These are phyloP conservation scores for Neurospora tetrasperma DNA, from an alignment of 495 filamentous ascomycete species.

Conservation along the genomic window DNA sequence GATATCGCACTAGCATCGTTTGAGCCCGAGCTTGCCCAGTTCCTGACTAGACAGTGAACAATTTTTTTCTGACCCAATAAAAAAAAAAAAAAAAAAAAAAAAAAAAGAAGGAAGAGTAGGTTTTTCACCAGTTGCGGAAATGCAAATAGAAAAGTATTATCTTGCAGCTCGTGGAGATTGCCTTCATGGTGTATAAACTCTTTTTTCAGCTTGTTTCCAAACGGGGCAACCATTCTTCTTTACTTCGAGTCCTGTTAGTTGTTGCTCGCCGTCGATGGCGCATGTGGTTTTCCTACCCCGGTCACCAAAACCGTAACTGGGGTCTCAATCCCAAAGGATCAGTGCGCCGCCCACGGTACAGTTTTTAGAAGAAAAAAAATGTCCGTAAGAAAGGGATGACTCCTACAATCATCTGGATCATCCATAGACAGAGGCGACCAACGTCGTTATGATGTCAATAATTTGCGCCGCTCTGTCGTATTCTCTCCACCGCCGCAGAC, in stretches of 20 bases:
- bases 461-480: not conserved
- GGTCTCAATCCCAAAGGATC: not conserved
- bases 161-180: not conserved
- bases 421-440: not conserved
- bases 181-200: not conserved
- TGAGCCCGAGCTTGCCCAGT: not conserved
- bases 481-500: not conserved
- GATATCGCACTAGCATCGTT: not conserved
- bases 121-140: not conserved
- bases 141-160: not conserved
- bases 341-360: not conserved
- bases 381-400: not conserved
- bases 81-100: not conserved
- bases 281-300: not conserved
- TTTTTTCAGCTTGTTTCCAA: not conserved
- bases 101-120: too few species aligned
- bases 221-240: not conserved
- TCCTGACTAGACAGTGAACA: not conserved
- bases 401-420: not conserved
- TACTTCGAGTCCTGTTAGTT: not conserved
- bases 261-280: not conserved
- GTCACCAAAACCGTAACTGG: not conserved
- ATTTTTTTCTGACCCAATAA: not conserved
- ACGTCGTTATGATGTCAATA: not conserved
- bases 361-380: not conserved